A percentile compares a stretch with the other conserved stretches of the same genome.
Evolutionary conservation across 176 grass and related monocot genomes (phyloP).

Genomic region (Raddia guianensis): DNA sequence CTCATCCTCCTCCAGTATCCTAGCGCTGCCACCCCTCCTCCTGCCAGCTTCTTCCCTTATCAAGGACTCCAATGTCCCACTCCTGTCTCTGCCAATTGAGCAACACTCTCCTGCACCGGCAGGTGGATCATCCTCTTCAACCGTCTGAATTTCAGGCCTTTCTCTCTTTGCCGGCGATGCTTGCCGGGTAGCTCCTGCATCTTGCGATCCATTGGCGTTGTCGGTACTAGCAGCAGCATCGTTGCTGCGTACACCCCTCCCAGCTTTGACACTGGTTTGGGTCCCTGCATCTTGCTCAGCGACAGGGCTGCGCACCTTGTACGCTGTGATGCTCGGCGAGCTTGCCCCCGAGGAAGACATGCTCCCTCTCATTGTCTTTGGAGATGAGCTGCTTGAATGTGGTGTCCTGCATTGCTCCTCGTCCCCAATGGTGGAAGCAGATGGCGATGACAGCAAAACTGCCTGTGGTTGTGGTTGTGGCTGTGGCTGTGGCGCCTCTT

Average conservation of each 20-base stretch:
- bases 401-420: conserved; percentile 35
- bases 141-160: not conserved
- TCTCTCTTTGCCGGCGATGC: not conserved
- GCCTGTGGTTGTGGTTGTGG: not conserved
- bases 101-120: not conserved
- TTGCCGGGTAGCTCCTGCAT: not conserved
- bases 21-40: conserved; percentile 44
- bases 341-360: conserved; percentile 31
- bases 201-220: not conserved
- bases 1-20: conserved; percentile 51
- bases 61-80: conserved; percentile 66
- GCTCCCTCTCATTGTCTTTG: conserved; percentile 29
- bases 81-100: conserved; percentile 32
- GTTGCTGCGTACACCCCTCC: not conserved
- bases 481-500: not conserved
- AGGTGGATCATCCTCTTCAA: conserved; percentile 2
- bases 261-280: conserved; percentile 41
- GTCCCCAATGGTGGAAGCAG: conserved; percentile 34
- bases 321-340: conserved; percentile 41
- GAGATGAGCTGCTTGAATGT: conserved; percentile 34
- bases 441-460: not conserved
- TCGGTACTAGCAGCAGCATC: not conserved
- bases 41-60: conserved; percentile 73
- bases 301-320: conserved; percentile 33
- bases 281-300: conserved; percentile 49